Evolutionary conservation across 371 early-diverging fungal species (phyloP).

Genomic region (Conidiobolus incongruus): DNA sequence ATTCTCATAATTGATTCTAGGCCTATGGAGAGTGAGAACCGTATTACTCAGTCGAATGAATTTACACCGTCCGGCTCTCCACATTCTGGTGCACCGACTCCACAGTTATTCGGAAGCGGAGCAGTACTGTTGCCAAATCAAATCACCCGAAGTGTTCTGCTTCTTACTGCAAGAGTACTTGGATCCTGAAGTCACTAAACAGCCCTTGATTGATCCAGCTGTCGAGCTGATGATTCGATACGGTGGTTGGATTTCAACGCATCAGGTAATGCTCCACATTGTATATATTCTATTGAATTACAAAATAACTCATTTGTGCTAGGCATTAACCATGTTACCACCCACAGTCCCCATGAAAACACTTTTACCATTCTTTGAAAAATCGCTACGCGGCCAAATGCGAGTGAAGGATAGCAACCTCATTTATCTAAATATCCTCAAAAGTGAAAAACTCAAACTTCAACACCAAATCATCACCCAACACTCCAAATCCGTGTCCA

Average conservation of each 20-base stretch:
- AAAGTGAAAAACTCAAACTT: not conserved
- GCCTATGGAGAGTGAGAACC: constrained; percentile 60
- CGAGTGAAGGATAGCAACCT: not conserved
- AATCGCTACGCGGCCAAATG: not conserved
- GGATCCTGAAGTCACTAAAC: not conserved
- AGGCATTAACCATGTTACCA: not conserved
- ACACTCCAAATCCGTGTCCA: constrained; percentile 5
- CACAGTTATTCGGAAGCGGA: constrained; percentile 49
- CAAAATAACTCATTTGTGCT: too few species aligned
- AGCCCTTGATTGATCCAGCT: not conserved
- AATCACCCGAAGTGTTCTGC: not conserved
- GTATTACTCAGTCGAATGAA: constrained; percentile 59
- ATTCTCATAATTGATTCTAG: constrained; percentile 12
- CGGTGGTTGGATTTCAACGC: not conserved
- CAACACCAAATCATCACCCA: not conserved
- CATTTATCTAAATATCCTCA: not conserved
- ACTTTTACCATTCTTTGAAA: not conserved
- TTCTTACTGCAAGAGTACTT: not conserved
- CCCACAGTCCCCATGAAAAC: not conserved
- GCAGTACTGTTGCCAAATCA: constrained; percentile 18
- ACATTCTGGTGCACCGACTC: constrained; percentile 57
- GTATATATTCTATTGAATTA: too few species aligned
- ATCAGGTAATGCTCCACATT: too few species aligned
- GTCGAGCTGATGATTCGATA: not conserved
- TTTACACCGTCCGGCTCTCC: constrained; percentile 67